A percentile compares a stretch with the other conserved stretches of the same genome.
These are phyloP conservation scores for Kodamaea restingae DNA, from an alignment of 805 yeast species.

Conservation along the genomic window DNA sequence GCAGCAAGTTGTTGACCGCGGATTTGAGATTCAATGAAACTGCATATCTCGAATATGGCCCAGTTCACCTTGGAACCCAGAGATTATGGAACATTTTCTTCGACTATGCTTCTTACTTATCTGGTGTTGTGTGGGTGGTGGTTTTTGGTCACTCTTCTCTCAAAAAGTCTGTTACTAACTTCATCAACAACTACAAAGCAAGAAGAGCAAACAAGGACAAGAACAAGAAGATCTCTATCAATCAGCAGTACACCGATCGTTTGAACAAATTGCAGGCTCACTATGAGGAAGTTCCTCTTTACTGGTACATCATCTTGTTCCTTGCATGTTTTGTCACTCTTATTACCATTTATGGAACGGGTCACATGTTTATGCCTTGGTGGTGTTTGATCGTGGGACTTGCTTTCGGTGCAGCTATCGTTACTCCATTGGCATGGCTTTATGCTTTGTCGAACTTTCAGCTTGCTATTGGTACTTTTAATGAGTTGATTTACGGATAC, in stretches of 20 bases:
- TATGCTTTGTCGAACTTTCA: slow-evolving; percentile 25
- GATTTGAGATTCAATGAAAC: slow-evolving; percentile 19
- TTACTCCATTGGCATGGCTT: slow-evolving; percentile 24
- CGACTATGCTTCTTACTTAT: slow-evolving; percentile 22
- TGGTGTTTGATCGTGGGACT: slow-evolving; percentile 22
- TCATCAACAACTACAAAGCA: slow-evolving; percentile 7
- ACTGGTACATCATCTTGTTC: slow-evolving; percentile 40
- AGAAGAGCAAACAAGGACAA: slow-evolving; percentile 9
- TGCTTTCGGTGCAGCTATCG: slow-evolving; percentile 21
- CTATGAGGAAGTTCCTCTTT: slow-evolving; percentile 38
- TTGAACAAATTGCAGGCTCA: slow-evolving; percentile 38
- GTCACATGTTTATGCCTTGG: slow-evolving; percentile 21
- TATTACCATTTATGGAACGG: slow-evolving; percentile 29
- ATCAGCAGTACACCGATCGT: slow-evolving; percentile 33
- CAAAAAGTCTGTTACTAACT: slow-evolving; percentile 9
- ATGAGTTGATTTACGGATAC: slow-evolving; percentile 21
- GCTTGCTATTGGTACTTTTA: slow-evolving; percentile 24
- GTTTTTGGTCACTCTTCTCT: slow-evolving; percentile 17
- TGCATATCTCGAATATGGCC: slow-evolving; percentile 19
- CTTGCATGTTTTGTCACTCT: slow-evolving; percentile 30
- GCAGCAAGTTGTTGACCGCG: slow-evolving; percentile 15
- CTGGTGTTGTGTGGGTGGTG: slow-evolving; percentile 23
- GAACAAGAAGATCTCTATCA: slow-evolving; percentile 10
- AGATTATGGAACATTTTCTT: slow-evolving; percentile 25
- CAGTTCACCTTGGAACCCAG: slow-evolving; percentile 23